These are phyloP conservation scores for Phoma herbarum DNA, from an alignment of 2,329 filamentous ascomycete genomes.

Conservation along the genomic window DNA sequence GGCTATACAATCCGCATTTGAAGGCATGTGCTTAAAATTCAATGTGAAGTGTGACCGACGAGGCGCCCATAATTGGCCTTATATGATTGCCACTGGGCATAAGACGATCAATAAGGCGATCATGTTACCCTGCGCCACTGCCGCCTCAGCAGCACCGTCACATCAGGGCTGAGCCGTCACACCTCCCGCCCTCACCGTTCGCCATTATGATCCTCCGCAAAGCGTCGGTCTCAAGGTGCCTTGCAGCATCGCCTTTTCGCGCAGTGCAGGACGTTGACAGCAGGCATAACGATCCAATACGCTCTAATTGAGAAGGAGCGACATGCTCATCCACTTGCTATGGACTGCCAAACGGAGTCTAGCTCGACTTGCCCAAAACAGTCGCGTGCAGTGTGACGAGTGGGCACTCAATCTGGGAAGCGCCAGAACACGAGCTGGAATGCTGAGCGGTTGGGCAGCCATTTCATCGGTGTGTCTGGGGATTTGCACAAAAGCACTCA, in stretches of 20 bases:
- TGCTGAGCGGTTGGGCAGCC: conserved; percentile 10
- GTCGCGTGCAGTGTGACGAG: conserved; percentile 16
- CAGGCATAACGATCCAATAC: conserved; percentile 1
- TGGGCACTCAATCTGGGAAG: conserved; percentile 13
- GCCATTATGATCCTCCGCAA: background rate
- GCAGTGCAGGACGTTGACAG: background rate
- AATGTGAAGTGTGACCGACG: background rate
- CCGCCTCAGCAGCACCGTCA: conserved; percentile 13
- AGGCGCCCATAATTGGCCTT: conserved; percentile 3
- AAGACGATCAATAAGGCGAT: conserved; percentile 11
- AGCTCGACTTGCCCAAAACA: conserved; percentile 1
- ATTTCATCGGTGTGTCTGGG: conserved; percentile 6
- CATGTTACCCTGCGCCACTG: conserved; percentile 18
- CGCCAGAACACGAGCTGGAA: conserved; percentile 18
- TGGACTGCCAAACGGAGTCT: conserved; percentile 13
- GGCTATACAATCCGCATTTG: background rate
- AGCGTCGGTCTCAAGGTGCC: background rate
- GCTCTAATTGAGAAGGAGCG: background rate
- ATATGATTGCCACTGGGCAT: conserved; percentile 5
- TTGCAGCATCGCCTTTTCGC: conserved; percentile 6
- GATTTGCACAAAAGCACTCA: background rate
- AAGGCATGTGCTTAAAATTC: background rate
- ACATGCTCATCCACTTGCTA: conserved; percentile 2
- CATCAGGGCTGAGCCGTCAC: background rate
- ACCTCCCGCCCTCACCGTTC: background rate